Conservation (phyloP, 2,329 filamentous ascomycete species). For the Fusarium gaditjirri region DNA sequence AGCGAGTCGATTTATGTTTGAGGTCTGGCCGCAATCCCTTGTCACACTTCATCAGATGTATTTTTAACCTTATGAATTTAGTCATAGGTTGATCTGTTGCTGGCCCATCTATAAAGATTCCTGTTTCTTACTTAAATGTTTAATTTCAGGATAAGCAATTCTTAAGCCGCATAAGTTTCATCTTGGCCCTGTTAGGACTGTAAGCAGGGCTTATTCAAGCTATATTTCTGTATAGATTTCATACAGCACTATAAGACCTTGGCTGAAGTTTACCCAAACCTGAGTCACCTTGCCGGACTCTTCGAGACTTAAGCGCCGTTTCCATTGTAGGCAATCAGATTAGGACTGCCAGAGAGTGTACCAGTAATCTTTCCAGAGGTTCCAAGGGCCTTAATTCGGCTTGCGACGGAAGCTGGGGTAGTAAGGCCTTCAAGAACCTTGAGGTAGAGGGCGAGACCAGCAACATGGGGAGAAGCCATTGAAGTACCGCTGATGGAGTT, state of each 20-base stretch:
- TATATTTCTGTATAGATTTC: not conserved
- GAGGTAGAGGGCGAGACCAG: not conserved
- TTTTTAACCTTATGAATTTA: too few species aligned
- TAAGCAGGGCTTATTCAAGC: too few species aligned
- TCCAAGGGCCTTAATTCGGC: not conserved
- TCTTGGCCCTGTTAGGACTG: too few species aligned
- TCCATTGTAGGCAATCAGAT: not conserved
- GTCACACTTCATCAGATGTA: too few species aligned
- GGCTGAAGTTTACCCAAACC: not conserved
- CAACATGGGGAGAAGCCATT: not conserved
- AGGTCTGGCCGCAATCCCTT: too few species aligned
- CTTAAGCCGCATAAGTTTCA: too few species aligned
- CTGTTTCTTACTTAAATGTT: too few species aligned
- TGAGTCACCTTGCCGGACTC: fast-evolving
- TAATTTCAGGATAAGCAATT: too few species aligned
- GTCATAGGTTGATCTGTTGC: too few species aligned
- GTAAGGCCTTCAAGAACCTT: not conserved
- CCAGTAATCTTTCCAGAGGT: not conserved
- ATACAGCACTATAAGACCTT: fast-evolving
- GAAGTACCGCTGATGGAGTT: not conserved
- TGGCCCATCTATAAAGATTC: too few species aligned
- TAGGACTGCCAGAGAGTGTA: not conserved
- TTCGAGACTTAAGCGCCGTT: not conserved
- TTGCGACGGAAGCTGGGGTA: not conserved
- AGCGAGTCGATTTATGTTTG: too few species aligned